Evolutionary conservation across 2,329 filamentous ascomycete species (phyloP).

Genomic region (Monosporascus sp.): DNA sequence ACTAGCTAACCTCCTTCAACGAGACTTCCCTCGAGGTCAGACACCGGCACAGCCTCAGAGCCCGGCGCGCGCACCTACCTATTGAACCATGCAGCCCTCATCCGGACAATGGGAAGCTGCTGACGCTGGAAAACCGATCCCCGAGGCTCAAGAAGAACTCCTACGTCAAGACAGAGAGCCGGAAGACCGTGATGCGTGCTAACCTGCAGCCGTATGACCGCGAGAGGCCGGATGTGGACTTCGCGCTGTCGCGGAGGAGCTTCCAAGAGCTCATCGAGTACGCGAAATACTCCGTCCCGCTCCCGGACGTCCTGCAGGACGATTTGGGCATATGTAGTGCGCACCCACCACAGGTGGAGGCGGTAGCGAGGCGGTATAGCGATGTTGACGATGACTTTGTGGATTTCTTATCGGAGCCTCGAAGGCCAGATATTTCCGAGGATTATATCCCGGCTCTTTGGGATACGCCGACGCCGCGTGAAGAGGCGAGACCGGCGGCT

Average conservation of each 20-base stretch:
- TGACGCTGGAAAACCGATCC: slow-evolving; percentile 8
- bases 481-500: not conserved
- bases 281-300: slow-evolving; percentile 9
- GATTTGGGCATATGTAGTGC: not conserved
- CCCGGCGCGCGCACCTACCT: slow-evolving; percentile 12
- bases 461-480: too few relatives aligned
- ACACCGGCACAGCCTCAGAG: slow-evolving; percentile 2
- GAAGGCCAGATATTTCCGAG: too few relatives aligned
- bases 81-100: slow-evolving; percentile 14
- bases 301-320: not conserved
- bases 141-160: slow-evolving; percentile 11
- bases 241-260: slow-evolving; percentile 10
- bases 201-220: slow-evolving; percentile 10
- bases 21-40: slow-evolving; percentile 8
- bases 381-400: too few relatives aligned
- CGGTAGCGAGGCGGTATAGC: not conserved
- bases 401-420: too few relatives aligned
- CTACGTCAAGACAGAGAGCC: slow-evolving; percentile 12
- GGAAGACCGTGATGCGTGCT: slow-evolving; percentile 5
- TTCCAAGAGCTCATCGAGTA: slow-evolving; percentile 17
- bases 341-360: not conserved
- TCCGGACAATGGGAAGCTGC: slow-evolving; percentile 17
- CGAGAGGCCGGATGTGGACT: slow-evolving; percentile 8
- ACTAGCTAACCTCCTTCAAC: slow-evolving; percentile 17
- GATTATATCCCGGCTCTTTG: too few relatives aligned